These are phyloP conservation scores for Tricholomella constricta DNA, from an alignment of 768 basidiomycete genomes.

Conservation along the genomic window DNA sequence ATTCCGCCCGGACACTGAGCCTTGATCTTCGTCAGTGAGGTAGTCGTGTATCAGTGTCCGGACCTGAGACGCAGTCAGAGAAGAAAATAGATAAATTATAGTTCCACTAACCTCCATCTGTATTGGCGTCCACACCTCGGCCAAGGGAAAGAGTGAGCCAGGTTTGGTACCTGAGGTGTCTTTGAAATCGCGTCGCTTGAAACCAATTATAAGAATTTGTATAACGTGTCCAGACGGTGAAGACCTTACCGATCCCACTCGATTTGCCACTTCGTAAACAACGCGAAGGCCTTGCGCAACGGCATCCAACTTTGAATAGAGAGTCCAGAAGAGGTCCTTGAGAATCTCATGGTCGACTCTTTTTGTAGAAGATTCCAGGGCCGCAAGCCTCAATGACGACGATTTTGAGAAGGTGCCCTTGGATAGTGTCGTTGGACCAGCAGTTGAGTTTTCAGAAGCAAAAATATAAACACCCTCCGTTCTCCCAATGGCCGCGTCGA, in stretches of 20 bases:
- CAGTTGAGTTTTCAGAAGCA: constrained; percentile 29
- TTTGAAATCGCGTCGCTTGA: constrained; percentile 86
- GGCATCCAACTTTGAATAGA: constrained; percentile 94
- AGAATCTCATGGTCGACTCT: constrained; percentile 83
- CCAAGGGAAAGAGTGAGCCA: constrained; percentile 75
- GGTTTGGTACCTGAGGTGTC: constrained; percentile 81
- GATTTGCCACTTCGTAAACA: constrained; percentile 85
- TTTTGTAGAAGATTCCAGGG: constrained; percentile 72
- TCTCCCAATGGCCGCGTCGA: constrained; percentile 38
- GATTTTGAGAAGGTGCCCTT: constrained; percentile 43
- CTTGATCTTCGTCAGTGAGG: constrained; percentile 88
- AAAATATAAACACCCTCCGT: constrained; percentile 60
- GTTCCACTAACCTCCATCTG: constrained; percentile 74
- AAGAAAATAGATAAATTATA: not conserved
- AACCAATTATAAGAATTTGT: constrained; percentile 1
- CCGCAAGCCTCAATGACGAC: constrained; percentile 64
- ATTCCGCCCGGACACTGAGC: constrained; percentile 75
- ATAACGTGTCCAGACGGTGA: not conserved
- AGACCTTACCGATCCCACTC: constrained; percentile 86
- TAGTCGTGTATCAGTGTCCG: constrained; percentile 85
- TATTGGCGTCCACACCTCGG: constrained; percentile 86
- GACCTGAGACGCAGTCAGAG: constrained; percentile 51
- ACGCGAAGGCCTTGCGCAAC: constrained; percentile 90
- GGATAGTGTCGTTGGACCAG: constrained; percentile 21
- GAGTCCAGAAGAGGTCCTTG: constrained; percentile 93